A percentile compares a stretch with the other conserved stretches of the same genome.
Conservation (phyloP, 805 yeast genomes). For the Hanseniaspora vineae region DNA sequence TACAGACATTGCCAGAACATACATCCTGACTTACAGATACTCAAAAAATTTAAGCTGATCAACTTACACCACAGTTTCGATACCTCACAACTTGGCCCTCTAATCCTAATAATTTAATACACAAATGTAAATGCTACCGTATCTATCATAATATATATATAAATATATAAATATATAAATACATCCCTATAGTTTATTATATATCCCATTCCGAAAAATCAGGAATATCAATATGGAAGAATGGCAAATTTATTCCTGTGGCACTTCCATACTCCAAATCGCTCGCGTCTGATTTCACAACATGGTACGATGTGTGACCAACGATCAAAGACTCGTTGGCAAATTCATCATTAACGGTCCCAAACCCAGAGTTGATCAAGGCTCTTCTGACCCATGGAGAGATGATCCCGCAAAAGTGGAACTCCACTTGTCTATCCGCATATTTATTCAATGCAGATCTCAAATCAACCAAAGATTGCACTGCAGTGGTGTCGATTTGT, state of each 20-base stretch:
- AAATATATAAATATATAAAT: too few relatives aligned
- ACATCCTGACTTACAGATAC: too few relatives aligned
- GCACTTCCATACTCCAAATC: constrained; percentile 14
- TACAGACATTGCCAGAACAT: too few relatives aligned
- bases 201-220: constrained; percentile 23
- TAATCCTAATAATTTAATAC: too few relatives aligned
- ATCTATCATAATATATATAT: too few relatives aligned
- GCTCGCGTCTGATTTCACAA: constrained; percentile 13
- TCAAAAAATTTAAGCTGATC: too few relatives aligned
- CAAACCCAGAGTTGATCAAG: constrained; percentile 65
- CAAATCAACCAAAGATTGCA: constrained; percentile 67
- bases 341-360: constrained; percentile 34
- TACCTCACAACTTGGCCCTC: too few relatives aligned
- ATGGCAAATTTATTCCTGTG: constrained; percentile 24
- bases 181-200: background rate
- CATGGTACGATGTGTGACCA: constrained; percentile 22
- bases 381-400: constrained; percentile 82
- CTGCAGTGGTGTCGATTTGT: constrained; percentile 64
- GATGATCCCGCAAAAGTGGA: constrained; percentile 75
- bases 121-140: too few relatives aligned
- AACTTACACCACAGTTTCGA: too few relatives aligned
- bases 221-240: constrained; percentile 25
- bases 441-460: constrained; percentile 58
- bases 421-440: constrained; percentile 75
- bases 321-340: constrained; percentile 22